phyloP scores from a whole-genome alignment of 495 filamentous ascomycete genomes.

The Penicillium crystallinum region DNA sequence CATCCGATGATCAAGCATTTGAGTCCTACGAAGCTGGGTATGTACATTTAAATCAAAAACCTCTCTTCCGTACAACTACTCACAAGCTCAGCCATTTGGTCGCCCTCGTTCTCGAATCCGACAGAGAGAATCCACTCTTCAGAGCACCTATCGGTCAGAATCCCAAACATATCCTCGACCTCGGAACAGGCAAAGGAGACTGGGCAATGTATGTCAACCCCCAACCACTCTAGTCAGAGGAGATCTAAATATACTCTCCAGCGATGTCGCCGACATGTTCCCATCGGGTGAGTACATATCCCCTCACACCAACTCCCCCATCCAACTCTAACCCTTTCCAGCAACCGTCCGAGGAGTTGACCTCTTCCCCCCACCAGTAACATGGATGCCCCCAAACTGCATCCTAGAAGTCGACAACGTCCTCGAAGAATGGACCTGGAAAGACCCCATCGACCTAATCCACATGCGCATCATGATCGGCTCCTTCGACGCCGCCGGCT shows the following conservation, averaged over 20 bases:
- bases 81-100: neutral
- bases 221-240: neutral
- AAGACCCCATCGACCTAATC: conserved; percentile 23
- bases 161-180: conserved; percentile 3
- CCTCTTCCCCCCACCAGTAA: conserved; percentile 18
- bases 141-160: neutral
- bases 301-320: neutral
- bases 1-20: conserved; percentile 2
- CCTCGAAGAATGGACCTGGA: conserved; percentile 26
- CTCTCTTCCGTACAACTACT: neutral
- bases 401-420: conserved; percentile 28
- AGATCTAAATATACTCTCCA: neutral
- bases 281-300: neutral
- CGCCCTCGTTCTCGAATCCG: neutral
- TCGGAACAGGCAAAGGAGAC: conserved; percentile 8
- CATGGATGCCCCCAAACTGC: conserved; percentile 30
- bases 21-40: conserved; percentile 6
- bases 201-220: conserved; percentile 15
- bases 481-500: conserved; percentile 19
- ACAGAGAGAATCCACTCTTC: neutral
- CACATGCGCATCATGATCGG: conserved; percentile 20
- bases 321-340: neutral
- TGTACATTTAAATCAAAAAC: neutral
- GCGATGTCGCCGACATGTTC: conserved; percentile 12
- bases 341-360: conserved; percentile 21